Percentiles rank a stretch among this genome's conserved stretches.
phyloP scores from a whole-genome alignment of 164 flowering plant species.

The Vitis vinifera region ASM3070453v1 NC_081817.1:29811001-29811500 shows the following conservation, averaged over 20 bases:
- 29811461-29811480: too few relatives aligned
- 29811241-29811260: neutral
- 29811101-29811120: conserved; percentile 92
- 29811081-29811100: conserved; percentile 83
- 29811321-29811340: neutral
- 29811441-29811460: too few relatives aligned
- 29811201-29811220: neutral
- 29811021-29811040: neutral
- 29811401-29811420: neutral
- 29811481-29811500: too few relatives aligned
- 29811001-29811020: neutral
- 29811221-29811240: neutral
- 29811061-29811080: conserved; percentile 73
- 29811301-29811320: neutral
- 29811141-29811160: conserved; percentile 83
- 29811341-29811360: neutral
- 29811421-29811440: neutral
- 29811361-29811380: neutral
- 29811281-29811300: neutral
- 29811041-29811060: neutral
- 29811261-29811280: neutral
- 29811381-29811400: neutral
- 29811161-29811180: conserved; percentile 59
- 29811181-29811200: neutral
- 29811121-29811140: conserved; percentile 83